Conservation (phyloP, 768 basidiomycete species). For the Sporobolomyces pararoseus region DNA sequence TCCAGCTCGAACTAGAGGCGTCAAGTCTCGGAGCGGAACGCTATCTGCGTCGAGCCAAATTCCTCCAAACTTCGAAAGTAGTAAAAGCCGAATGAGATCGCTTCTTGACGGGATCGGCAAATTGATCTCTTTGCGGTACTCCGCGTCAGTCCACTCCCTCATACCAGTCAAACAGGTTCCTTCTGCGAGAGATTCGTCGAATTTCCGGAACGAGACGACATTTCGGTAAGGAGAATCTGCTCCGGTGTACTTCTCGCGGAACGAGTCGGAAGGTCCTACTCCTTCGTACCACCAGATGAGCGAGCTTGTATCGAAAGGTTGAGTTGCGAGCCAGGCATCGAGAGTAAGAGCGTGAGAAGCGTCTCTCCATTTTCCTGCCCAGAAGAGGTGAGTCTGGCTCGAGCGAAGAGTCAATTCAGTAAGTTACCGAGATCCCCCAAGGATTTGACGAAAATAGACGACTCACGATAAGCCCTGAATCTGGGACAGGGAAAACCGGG, state of each 20-base stretch:
- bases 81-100: constrained; percentile 9
- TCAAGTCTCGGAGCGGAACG: constrained; percentile 16
- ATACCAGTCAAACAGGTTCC: constrained; percentile 19
- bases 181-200: constrained; percentile 4
- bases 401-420: no score
- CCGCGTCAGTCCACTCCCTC: constrained; percentile 11
- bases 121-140: constrained; percentile 3
- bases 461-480: constrained; percentile 11
- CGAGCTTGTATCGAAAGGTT: constrained; percentile 5
- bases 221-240: background rate
- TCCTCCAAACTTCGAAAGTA: constrained; percentile 23
- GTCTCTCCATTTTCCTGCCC: constrained; percentile 3
- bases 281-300: constrained; percentile 28
- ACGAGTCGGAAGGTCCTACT: background rate
- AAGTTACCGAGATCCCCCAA: no score
- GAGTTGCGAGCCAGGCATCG: constrained; percentile 32
- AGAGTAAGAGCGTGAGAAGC: constrained; percentile 1
- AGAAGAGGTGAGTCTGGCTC: constrained; percentile 22
- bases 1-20: constrained; percentile 13
- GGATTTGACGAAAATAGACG: no score
- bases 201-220: constrained; percentile 13
- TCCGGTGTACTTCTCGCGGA: background rate
- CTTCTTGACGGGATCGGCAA: constrained; percentile 2
- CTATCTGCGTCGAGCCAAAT: constrained; percentile 26
- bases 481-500: constrained; percentile 4